Evolutionary conservation across 169 alveolate genomes (phyloP).

Genomic region (Cryptosporidium canis): DNA sequence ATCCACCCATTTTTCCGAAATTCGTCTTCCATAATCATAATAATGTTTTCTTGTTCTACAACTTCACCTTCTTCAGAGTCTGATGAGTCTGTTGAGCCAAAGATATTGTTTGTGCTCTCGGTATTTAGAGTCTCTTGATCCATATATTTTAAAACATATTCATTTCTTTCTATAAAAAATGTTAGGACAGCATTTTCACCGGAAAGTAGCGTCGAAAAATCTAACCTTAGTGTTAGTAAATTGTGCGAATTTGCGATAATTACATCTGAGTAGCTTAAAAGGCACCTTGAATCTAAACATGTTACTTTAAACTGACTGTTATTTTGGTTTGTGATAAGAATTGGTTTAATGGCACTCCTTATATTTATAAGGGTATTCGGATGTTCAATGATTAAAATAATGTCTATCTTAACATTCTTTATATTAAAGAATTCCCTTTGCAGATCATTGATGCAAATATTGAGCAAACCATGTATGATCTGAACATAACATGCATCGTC

Average conservation of each 20-base stretch:
- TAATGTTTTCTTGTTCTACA: constrained; percentile 24
- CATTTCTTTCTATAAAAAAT: background rate
- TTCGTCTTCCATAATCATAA: constrained; percentile 6
- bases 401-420: background rate
- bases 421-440: constrained; percentile 14
- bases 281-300: constrained; percentile 34
- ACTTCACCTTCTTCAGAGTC: constrained; percentile 69
- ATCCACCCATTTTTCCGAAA: background rate
- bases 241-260: background rate
- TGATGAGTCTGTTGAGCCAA: background rate
- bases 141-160: background rate
- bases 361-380: background rate
- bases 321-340: constrained; percentile 17
- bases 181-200: background rate
- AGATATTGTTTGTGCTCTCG: background rate
- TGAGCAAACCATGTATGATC: background rate
- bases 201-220: background rate
- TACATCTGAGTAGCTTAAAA: constrained; percentile 43
- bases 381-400: constrained; percentile 18
- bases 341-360: background rate
- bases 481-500: background rate
- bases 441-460: background rate
- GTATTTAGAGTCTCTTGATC: background rate
- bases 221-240: background rate
- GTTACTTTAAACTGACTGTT: constrained; percentile 22